Base-by-base conservation (phyloP, 768 basidiomycete genomes). In the Tremella yokohamensis region DNA sequence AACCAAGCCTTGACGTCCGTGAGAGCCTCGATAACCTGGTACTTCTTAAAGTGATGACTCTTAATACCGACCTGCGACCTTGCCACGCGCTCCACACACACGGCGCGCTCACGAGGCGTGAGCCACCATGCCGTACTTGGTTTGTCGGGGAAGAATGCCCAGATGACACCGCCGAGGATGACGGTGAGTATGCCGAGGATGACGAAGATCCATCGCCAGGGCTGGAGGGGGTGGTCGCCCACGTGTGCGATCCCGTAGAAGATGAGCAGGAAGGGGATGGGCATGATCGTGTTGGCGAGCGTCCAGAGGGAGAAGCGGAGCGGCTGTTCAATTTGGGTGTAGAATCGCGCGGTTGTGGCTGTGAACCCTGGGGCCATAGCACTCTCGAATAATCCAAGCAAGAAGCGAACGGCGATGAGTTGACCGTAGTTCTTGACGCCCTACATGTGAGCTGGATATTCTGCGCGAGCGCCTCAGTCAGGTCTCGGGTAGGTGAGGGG, bases 1-100 rank as follows among this genome's bases (percentile, higher is more conserved):
- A 73, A 40, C 60, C 65, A 70, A 1, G 66, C 63, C 44, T 62
- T 65, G n/a, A 62, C 52, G 52, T 73, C 71, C 6, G 56, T 42
- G 20, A 67, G 54, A 2, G 71, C 66, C 49, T 70, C 66, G 7
- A 45, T 44, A 18, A 65, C 47, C 40, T 70, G 69, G 13, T 20
- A 22, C n/a, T 22, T 39, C 52, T 69, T 68, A 47, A 29, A 22
- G 15, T 49, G 19, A 22, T 20, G n/a, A 15, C 22, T 45, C 42
- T 45, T 45, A 16, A 45, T 45, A n/a, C 42, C 42, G 42, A 45
- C 42, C 15, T 45, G 42, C 42, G 42, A 18, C 42, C 22, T 6
- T 16, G 42, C 42, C n/a, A 45, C 42, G 22, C 42, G 42, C 42
- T 45, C 42, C 7, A 45, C 42, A 45, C 42, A 45, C 42, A 45